These are phyloP conservation scores for Haberlea rhodopensis DNA, from an alignment of 257 asterid species.

Conservation along the genomic window DNA sequence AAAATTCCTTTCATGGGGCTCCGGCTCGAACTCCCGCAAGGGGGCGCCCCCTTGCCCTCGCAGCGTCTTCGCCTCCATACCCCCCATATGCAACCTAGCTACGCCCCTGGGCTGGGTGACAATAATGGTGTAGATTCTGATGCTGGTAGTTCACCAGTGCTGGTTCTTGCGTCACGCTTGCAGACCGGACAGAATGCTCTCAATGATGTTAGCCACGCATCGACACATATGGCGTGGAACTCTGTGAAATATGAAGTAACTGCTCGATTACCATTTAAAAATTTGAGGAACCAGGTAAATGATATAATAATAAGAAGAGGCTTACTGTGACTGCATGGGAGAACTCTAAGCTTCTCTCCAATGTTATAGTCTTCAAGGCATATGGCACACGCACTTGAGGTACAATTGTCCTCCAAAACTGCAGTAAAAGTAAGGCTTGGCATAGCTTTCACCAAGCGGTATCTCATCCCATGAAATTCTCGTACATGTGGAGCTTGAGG, in stretches of 20 bases:
- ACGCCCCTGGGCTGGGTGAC: slow-evolving; percentile 37
- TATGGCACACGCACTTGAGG: slow-evolving; percentile 70
- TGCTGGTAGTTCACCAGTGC: slow-evolving; percentile 53
- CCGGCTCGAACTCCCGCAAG: too few relatives aligned
- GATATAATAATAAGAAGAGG: slow-evolving; percentile 15
- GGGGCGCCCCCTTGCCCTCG: too few relatives aligned
- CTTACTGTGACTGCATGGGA: slow-evolving; percentile 79
- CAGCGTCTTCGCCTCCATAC: too few relatives aligned
- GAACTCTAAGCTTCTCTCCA: slow-evolving; percentile 67
- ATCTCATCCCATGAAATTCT: slow-evolving; percentile 70
- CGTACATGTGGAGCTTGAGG: slow-evolving; percentile 42
- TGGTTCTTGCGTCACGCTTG: slow-evolving; percentile 63
- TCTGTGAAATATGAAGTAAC: slow-evolving; percentile 37
- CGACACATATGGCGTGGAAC: slow-evolving; percentile 65
- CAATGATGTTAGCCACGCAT: slow-evolving; percentile 77
- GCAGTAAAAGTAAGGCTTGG: slow-evolving; percentile 59
- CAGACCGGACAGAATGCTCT: slow-evolving; percentile 80
- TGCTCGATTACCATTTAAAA: not conserved
- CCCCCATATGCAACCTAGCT: too few relatives aligned
- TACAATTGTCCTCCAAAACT: slow-evolving; percentile 54
- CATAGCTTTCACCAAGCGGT: slow-evolving; percentile 63
- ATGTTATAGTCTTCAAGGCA: slow-evolving; percentile 68
- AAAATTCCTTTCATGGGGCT: too few relatives aligned
- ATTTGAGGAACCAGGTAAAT: not conserved
- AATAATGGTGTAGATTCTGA: slow-evolving; percentile 72